Evolutionary conservation across 176 grass and related monocot species (phyloP), one percentile per base, ranked within the genome.

Genomic region (Thinopyrum elongatum): DNA sequence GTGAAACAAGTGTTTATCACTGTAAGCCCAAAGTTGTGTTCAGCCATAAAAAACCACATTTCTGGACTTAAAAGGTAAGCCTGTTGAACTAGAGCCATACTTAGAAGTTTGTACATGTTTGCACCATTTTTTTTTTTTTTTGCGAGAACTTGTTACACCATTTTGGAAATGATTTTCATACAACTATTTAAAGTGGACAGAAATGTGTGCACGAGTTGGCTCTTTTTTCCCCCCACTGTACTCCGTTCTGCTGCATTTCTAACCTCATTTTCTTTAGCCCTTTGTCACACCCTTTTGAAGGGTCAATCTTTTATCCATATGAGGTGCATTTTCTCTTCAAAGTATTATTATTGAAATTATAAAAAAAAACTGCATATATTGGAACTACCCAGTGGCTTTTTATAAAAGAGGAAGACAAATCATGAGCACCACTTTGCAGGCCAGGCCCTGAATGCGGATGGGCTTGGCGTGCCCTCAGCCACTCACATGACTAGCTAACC

Each of bases 1-100:
- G 22, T 97, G 1, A 94, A 86, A 67, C 95, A 97, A 89, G 53
- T 98, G 63, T 94, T 98, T 93, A 82, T 98, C 63, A 98, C 95
- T 59, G 95, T 98, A 47, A 95, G 93, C 76, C 81, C 95, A 25
- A 95, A 95, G 64, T 82, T 98, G 13, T 98, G 95, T 70, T 98
- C 88, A 66, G 95, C 90, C 30, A 91, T 95, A 88, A 92, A 84
- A 71, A 89, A 70, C 47, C 95, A 98, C 19, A 86, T 93, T 49
- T 72, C 19, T 47, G 86, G 77, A 46, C 87, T 98, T 46, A 83
- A 39, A 85, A 93, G 95, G 95, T 93, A 69, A 89, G 17, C 22
- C 21, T 59, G 21, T 70, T 1, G 42, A 47, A 72, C 10, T 62
- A 27, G 8, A 70, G 7, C 38, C 22, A 3, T 29, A 30, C 33